A percentile compares a stretch with the other conserved stretches of the same genome.
Conservation (phyloP, 352 stramenopile species). For the Globisporangium paddicum region DNA sequence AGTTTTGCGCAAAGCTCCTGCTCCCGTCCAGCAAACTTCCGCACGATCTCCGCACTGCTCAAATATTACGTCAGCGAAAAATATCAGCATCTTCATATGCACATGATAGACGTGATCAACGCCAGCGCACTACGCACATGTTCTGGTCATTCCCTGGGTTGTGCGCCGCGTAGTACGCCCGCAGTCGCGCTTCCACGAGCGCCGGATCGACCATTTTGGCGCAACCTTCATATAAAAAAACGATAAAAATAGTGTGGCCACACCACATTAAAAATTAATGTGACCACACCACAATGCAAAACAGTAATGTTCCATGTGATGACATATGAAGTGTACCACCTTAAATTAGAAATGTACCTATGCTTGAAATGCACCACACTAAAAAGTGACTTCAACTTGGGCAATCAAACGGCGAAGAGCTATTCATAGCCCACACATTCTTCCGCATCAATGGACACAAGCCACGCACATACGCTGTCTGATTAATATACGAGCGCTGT, state of each 20-base stretch:
- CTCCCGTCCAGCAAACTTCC: constrained; percentile 63
- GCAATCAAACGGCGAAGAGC: not conserved
- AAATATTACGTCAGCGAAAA: not conserved
- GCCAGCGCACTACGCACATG: constrained; percentile 38
- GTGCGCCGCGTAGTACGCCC: constrained; percentile 65
- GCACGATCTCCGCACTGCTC: constrained; percentile 60
- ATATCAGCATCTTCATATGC: too few species aligned
- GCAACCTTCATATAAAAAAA: too few species aligned
- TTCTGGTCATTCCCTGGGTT: constrained; percentile 77
- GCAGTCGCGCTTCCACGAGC: constrained; percentile 48
- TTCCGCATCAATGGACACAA: too few species aligned
- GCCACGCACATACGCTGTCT: too few species aligned
- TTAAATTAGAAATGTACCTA: too few species aligned
- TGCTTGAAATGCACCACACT: not conserved
- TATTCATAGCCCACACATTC: not conserved
- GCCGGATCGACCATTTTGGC: not conserved
- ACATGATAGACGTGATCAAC: not conserved
- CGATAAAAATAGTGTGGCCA: not conserved
- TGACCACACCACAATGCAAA: too few species aligned
- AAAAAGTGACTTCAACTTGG: not conserved
- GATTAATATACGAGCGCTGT: too few species aligned
- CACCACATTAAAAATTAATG: too few species aligned
- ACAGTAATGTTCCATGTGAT: too few species aligned
- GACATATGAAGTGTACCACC: too few species aligned
- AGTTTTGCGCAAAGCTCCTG: constrained; percentile 61